Base-by-base conservation (phyloP, 768 basidiomycete genomes). In the Lactarius sanguifluus region DNA sequence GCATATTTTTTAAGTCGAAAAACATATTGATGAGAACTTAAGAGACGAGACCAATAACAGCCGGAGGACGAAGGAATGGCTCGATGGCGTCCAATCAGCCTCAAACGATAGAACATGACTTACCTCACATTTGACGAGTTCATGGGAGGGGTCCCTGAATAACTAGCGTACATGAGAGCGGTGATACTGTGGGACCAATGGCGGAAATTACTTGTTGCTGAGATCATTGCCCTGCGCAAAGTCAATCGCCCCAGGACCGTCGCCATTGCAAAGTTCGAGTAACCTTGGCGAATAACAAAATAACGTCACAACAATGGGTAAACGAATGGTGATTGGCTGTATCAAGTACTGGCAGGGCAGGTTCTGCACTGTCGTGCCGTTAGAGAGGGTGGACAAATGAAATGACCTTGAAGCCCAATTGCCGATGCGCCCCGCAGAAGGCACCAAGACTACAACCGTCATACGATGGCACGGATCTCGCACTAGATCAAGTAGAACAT, bases 271-370 rank as follows among this genome's bases (percentile, higher is more conserved):
- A 50, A 55, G 66, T 40, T 60, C 1, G 84, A 81, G 74, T 80
- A 91, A 13, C 91, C 90, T 91, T 3, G 1, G n/a, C 16, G 45
- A 23, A 38, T 56, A 57, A 52, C 41, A 32, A n/a, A 54, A 59
- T 23, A 58, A 15, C 20, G 25, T 54, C 47, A 70, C 10, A 62
- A 60, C 64, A 67, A 56, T 54, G 32, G 45, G 50, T 58, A 45
- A 59, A 16, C 36, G 47, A 68, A 28, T 64, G 62, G 45, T 32
- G 32, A 40, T 32, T 2, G 16, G 36, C 72, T 83, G 65, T 66
- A 89, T 89, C 91, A 76, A 91, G 78, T 57, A 90, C 91, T 34
- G 67, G 91, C 80, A n/a, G 90, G 89, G 72, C 91, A 93, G 1
- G 91, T 93, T 32, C 2, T 81, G 80, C 38, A 85, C 87, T 6